Evolutionary conservation across 148 eudicot species (phyloP).

Genomic region (Rhododendron ferrugineum): DNA sequence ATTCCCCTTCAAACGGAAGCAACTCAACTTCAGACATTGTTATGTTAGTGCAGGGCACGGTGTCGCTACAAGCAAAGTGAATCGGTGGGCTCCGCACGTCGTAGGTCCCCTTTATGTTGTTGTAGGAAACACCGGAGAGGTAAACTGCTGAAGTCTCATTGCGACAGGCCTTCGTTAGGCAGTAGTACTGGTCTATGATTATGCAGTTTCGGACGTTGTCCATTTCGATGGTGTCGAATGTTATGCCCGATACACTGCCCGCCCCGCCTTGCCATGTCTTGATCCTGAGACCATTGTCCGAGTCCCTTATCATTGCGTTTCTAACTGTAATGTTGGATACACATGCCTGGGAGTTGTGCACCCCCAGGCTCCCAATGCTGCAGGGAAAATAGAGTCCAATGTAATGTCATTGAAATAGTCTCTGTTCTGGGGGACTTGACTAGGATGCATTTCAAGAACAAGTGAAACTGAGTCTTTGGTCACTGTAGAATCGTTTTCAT

Average conservation of each 20-base stretch:
- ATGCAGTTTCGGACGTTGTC: conserved; percentile 82
- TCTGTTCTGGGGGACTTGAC: neutral
- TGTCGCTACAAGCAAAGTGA: conserved; percentile 96
- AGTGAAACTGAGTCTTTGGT: neutral
- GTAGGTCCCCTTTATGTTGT: conserved; percentile 90
- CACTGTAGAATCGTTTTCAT: neutral
- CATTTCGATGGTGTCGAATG: conserved; percentile 75
- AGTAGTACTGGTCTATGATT: conserved; percentile 86
- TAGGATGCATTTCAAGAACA: neutral
- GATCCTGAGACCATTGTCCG: conserved; percentile 87
- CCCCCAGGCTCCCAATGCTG: conserved; percentile 93
- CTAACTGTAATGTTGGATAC: conserved; percentile 80
- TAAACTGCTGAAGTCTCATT: conserved; percentile 85
- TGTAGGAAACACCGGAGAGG: conserved; percentile 62
- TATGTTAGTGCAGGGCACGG: conserved; percentile 84
- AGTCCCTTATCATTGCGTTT: conserved; percentile 60
- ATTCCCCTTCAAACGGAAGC: conserved; percentile 63
- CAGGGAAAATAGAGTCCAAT: neutral
- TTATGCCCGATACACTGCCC: conserved; percentile 64
- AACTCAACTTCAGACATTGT: conserved; percentile 95
- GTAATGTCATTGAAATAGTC: neutral
- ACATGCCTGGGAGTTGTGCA: conserved; percentile 74
- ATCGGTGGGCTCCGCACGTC: conserved; percentile 73
- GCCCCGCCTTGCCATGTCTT: conserved; percentile 99
- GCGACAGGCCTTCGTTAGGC: conserved; percentile 61